Evolutionary conservation across 345 rosid genomes (phyloP).

Genomic region (Pistacia atlantica): DNA sequence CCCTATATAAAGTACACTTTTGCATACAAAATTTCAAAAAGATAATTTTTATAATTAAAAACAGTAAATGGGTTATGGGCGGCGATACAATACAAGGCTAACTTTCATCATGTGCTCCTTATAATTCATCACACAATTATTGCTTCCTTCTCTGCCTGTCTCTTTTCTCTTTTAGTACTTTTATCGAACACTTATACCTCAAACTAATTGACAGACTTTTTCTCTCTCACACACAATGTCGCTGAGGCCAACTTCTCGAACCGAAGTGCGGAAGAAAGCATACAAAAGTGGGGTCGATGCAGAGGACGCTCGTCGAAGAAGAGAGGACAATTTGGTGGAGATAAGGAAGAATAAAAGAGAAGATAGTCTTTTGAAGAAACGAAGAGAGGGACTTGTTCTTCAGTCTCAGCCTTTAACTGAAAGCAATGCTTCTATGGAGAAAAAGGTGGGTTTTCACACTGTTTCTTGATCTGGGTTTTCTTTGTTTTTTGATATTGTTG

Average conservation of each 20-base stretch:
- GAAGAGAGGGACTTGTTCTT: constrained; percentile 53
- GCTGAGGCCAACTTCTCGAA: constrained; percentile 39
- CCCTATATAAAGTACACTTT: no score
- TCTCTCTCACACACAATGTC: constrained; percentile 30
- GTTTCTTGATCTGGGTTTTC: constrained; percentile 5
- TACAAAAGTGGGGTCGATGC: constrained; percentile 52
- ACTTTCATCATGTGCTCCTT: constrained; percentile 7
- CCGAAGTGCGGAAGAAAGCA: constrained; percentile 43
- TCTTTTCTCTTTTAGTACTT: constrained; percentile 7
- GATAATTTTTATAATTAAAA: no score
- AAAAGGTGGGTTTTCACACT: constrained; percentile 35
- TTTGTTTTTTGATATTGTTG: neutral
- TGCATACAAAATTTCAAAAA: no score
- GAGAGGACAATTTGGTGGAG: constrained; percentile 59
- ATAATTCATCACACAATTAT: neutral
- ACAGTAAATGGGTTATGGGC: no score
- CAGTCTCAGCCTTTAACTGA: constrained; percentile 39
- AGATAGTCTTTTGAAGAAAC: constrained; percentile 55
- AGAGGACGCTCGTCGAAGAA: constrained; percentile 49
- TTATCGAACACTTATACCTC: constrained; percentile 9
- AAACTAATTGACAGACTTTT: neutral
- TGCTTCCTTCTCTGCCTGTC: neutral
- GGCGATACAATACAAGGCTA: neutral
- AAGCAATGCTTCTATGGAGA: constrained; percentile 37
- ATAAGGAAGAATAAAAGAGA: constrained; percentile 54